These are phyloP conservation scores for Kalanchoe fedtschenkoi DNA, from an alignment of 164 flowering plant species.

Conservation along the genomic window DNA sequence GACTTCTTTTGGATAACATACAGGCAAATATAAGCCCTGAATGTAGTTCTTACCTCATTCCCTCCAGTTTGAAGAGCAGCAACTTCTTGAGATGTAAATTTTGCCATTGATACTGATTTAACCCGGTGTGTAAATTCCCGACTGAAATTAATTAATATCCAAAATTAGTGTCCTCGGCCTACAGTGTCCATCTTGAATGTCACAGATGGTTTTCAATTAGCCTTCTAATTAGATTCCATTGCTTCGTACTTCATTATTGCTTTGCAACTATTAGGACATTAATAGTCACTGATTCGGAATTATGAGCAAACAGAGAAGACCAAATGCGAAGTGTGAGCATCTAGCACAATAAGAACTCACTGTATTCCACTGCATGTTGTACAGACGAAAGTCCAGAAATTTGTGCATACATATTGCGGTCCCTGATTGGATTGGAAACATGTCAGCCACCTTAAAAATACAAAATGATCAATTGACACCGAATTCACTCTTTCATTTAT, in stretches of 20 bases:
- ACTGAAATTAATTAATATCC: slow-evolving; percentile 25
- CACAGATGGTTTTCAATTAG: too few species aligned
- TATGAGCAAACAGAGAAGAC: neutral
- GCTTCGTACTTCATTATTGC: too few species aligned
- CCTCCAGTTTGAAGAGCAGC: slow-evolving; percentile 87
- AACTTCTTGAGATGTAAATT: slow-evolving; percentile 89
- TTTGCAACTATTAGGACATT: too few species aligned
- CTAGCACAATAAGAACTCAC: neutral
- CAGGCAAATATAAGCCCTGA: neutral
- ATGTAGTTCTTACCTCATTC: slow-evolving; percentile 54
- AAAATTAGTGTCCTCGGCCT: neutral
- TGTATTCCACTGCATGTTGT: neutral
- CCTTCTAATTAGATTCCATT: too few species aligned
- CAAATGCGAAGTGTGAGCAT: neutral
- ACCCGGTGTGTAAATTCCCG: slow-evolving; percentile 99
- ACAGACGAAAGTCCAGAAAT: neutral
- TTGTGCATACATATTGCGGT: neutral
- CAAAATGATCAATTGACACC: neutral
- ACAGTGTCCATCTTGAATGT: too few species aligned
- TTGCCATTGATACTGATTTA: slow-evolving; percentile 94
- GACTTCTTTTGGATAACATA: neutral
- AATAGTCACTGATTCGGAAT: neutral
- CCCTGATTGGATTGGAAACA: slow-evolving; percentile 11
- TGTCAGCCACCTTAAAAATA: neutral
- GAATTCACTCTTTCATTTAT: too few species aligned